Conservation (phyloP, 768 basidiomycete genomes). For the Serendipita vermifera region DNA sequence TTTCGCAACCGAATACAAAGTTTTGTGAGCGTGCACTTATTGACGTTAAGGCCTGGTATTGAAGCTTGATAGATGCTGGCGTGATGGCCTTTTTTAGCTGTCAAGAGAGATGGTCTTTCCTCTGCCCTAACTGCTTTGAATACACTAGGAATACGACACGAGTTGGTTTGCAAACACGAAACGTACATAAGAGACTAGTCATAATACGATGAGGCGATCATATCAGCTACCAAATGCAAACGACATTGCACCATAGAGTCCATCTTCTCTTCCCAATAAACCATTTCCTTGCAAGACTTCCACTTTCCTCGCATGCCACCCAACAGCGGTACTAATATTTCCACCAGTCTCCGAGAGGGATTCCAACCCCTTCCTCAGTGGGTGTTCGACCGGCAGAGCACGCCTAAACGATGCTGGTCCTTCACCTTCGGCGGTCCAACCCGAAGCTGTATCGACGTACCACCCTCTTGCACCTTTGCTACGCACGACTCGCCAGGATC, state of each 20-base stretch:
- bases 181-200: too few relatives aligned
- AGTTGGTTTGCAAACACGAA: too few relatives aligned
- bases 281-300: constrained; percentile 87
- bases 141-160: too few relatives aligned
- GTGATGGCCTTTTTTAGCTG: too few relatives aligned
- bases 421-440: constrained; percentile 54
- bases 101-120: too few relatives aligned
- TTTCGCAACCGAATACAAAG: too few relatives aligned
- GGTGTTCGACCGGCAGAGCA: constrained; percentile 47
- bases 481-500: constrained; percentile 76
- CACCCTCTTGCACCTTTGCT: constrained; percentile 91
- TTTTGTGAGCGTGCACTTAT: too few relatives aligned
- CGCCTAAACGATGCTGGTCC: constrained; percentile 34
- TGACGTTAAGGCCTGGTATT: too few relatives aligned
- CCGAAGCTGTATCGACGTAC: constrained; percentile 83
- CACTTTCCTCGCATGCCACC: constrained; percentile 96
- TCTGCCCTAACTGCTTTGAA: too few relatives aligned
- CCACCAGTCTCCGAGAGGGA: constrained; percentile 68
- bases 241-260: constrained; percentile 84
- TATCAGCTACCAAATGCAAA: constrained; percentile 86
- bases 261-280: constrained; percentile 84
- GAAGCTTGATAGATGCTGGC: too few relatives aligned
- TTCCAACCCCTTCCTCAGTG: constrained; percentile 57
- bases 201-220: too few relatives aligned
- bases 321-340: constrained; percentile 80